phyloP scores from a whole-genome alignment of 139 green algal species.

The Chlorella sp. region DNA sequence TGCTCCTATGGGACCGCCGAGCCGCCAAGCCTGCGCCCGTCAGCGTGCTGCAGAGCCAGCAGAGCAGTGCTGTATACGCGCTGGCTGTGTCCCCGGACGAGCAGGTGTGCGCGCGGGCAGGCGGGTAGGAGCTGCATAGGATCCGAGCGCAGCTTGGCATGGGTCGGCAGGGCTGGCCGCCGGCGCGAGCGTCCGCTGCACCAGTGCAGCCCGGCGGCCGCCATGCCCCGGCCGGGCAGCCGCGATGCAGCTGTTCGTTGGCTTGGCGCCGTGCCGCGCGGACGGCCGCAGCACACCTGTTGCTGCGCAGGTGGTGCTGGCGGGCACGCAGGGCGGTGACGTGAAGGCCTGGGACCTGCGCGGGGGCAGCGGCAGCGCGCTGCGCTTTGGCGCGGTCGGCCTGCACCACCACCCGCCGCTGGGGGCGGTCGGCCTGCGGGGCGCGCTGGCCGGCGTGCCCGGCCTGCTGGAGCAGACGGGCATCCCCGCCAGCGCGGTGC shows the following conservation, averaged over 20 bases:
- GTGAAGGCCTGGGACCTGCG: constrained; percentile 38
- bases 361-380: constrained; percentile 11
- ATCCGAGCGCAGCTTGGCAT: too few relatives aligned
- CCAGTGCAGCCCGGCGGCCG: background rate
- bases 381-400: constrained; percentile 24
- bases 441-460: constrained; percentile 21
- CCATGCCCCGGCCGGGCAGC: background rate
- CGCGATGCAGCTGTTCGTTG: background rate
- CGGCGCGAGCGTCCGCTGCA: too few relatives aligned
- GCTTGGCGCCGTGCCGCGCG: background rate
- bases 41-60: background rate
- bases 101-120: too few relatives aligned
- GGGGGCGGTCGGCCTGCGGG: constrained; percentile 13
- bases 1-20: constrained; percentile 26
- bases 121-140: too few relatives aligned
- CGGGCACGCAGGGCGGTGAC: constrained; percentile 24
- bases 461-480: constrained; percentile 25
- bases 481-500: constrained; percentile 24
- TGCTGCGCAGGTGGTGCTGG: constrained; percentile 18
- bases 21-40: background rate
- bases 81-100: background rate
- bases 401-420: constrained; percentile 41
- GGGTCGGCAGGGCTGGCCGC: too few relatives aligned
- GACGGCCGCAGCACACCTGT: background rate
- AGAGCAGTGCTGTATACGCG: background rate